Evolutionary conservation across 2,329 filamentous ascomycete species (phyloP), one percentile per base, ranked within the genome.

Genomic region (Calonectria montana): DNA sequence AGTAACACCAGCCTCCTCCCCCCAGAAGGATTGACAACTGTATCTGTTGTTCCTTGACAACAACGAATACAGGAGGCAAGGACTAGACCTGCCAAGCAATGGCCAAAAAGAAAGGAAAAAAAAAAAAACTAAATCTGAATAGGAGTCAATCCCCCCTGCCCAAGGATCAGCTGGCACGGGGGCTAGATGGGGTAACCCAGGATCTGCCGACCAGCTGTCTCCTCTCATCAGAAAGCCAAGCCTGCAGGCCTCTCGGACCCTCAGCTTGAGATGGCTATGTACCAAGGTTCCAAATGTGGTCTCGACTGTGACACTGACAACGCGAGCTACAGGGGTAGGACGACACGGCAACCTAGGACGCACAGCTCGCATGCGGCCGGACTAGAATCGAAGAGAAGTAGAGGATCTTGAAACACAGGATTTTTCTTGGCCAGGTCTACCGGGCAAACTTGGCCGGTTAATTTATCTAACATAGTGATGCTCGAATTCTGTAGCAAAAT

Each of bases 81-180:
- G 21, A 23, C 50, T 21, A 25, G 29, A 16, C 23, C 31, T 25
- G 53, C 53, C 53, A 59, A 59, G 21, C 35, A 59, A 39, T 25
- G 53, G n/a, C 18, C 53, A 59, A 59, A 50, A 50, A 47, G 31
- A 39, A 35, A 37, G 10, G 10, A 50, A 45, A 35, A 64, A 55
- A 64, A 50, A 45, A 35, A 64, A 55, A 64, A 27, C 29, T 31
- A 55, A 69, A 69, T 63, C 23, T 31, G 45, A 69, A 69, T 63
- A 69, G 66, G 57, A 69, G 67, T 41, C 37, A 50, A 41, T 50
- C 31, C 47, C 47, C 47, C 47, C 35, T n/a, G 13, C 39, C n/a
- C 47, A 69, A 29, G 48, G 37, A 70, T 61, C 45, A 45, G 43
- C 50, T 53, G 41, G 41, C 37, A 37, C 63, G 35, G 53, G 39